phyloP scores from a whole-genome alignment of 129 eudicot species.

The Helichrysum umbraculigerum region DNA sequence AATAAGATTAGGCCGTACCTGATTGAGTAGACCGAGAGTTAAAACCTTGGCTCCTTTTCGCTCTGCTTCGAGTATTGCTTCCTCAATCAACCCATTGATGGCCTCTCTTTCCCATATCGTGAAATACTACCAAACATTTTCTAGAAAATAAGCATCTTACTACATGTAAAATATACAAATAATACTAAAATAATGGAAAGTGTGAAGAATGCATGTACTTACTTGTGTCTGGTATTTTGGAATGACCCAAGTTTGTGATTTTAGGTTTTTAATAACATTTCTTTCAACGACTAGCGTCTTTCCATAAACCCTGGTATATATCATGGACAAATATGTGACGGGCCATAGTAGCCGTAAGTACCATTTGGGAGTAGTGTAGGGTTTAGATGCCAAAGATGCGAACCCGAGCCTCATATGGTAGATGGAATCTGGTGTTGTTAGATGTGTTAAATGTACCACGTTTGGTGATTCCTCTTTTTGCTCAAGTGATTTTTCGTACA shows the following conservation, averaged over 20 bases:
- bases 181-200: background rate
- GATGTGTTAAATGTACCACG: slow-evolving; percentile 68
- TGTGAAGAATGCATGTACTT: background rate
- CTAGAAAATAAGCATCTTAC: background rate
- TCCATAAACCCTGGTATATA: slow-evolving; percentile 43
- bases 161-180: background rate
- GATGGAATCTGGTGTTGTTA: slow-evolving; percentile 72
- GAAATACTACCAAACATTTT: slow-evolving; percentile 42
- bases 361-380: slow-evolving; percentile 59
- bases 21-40: slow-evolving; percentile 80
- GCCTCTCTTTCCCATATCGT: slow-evolving; percentile 64
- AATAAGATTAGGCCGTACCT: slow-evolving; percentile 38
- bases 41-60: slow-evolving; percentile 59
- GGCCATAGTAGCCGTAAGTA: slow-evolving; percentile 53
- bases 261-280: slow-evolving; percentile 39
- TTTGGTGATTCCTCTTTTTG: slow-evolving; percentile 49
- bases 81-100: slow-evolving; percentile 69
- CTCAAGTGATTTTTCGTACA: slow-evolving; percentile 47
- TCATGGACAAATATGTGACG: slow-evolving; percentile 36
- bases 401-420: slow-evolving; percentile 71
- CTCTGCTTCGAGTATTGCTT: slow-evolving; percentile 77
- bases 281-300: slow-evolving; percentile 39
- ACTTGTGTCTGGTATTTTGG: slow-evolving; percentile 53
- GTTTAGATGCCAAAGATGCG: slow-evolving; percentile 59
- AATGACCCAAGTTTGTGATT: slow-evolving; percentile 45